Conservation (phyloP, 805 yeast species). For the Nakazawaea laoshanensis region DNA sequence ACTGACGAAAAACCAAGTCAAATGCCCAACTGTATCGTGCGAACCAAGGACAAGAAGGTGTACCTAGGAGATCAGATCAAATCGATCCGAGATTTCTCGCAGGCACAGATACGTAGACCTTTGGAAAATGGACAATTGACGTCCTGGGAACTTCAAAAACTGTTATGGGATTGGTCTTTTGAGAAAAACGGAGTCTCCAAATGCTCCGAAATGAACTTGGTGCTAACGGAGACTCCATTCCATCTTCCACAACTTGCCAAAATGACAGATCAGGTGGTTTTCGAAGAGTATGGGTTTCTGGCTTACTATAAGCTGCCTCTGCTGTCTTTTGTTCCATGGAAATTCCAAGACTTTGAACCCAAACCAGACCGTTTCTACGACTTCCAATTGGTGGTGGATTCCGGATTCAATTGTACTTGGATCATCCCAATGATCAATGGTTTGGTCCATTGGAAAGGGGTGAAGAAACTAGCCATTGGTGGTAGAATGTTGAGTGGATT, state of each 20-base stretch:
- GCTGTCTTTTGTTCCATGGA: slow-evolving; percentile 59
- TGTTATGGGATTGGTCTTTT: slow-evolving; percentile 82
- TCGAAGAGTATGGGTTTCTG: slow-evolving; percentile 86
- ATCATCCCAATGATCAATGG: slow-evolving; percentile 79
- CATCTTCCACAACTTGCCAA: slow-evolving; percentile 75
- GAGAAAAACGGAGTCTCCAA: slow-evolving; percentile 18
- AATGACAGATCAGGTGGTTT: slow-evolving; percentile 83
- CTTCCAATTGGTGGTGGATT: slow-evolving; percentile 74
- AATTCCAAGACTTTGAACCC: slow-evolving; percentile 20
- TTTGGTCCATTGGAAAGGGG: slow-evolving; percentile 65
- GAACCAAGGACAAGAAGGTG: slow-evolving; percentile 66
- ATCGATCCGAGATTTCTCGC: slow-evolving; percentile 63
- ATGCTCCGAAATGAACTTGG: slow-evolving; percentile 43
- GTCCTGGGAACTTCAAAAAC: slow-evolving; percentile 86
- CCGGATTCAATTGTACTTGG: slow-evolving; percentile 86
- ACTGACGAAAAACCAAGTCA: slow-evolving; percentile 32
- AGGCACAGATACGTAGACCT: slow-evolving; percentile 70
- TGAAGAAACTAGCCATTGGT: slow-evolving; percentile 74
- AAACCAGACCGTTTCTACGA: slow-evolving; percentile 29
- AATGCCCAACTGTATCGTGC: slow-evolving; percentile 62
- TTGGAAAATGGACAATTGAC: slow-evolving; percentile 81
- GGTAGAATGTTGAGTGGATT: slow-evolving; percentile 81
- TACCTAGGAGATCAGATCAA: slow-evolving; percentile 66
- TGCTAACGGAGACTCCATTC: slow-evolving; percentile 75
- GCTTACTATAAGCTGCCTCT: slow-evolving; percentile 61